Evolutionary conservation across 208 protist genomes (phyloP).

Genomic region (Histomonas meleagridis): DNA sequence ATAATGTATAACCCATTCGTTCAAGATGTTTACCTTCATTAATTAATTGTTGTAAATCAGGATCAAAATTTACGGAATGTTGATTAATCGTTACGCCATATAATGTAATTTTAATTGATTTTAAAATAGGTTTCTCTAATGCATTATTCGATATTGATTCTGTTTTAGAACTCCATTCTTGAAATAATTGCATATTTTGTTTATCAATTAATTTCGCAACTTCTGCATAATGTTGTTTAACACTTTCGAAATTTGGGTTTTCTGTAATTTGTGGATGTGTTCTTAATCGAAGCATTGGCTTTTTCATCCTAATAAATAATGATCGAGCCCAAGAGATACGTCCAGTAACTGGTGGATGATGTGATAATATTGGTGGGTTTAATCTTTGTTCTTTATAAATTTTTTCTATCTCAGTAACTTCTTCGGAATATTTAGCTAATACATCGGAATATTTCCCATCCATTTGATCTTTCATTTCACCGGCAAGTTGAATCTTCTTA

Average conservation of each 20-base stretch:
- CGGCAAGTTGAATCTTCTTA: slow-evolving; percentile 13
- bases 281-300: background rate
- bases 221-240: slow-evolving; percentile 36
- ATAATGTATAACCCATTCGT: slow-evolving; percentile 24
- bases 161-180: background rate
- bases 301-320: slow-evolving; percentile 17
- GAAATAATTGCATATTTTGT: background rate
- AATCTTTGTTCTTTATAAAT: background rate
- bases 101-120: background rate
- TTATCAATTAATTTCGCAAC: slow-evolving; percentile 35
- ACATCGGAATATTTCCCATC: slow-evolving; percentile 33
- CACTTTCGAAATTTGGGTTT: background rate
- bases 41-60: background rate
- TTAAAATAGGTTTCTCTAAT: slow-evolving; percentile 20
- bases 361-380: slow-evolving; percentile 15
- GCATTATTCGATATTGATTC: background rate
- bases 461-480: slow-evolving; percentile 30
- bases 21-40: slow-evolving; percentile 36
- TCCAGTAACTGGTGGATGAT: slow-evolving; percentile 37
- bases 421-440: slow-evolving; percentile 17
- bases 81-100: background rate
- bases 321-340: slow-evolving; percentile 16
- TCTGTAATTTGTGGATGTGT: background rate
- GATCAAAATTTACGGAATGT: slow-evolving; percentile 21
- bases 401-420: slow-evolving; percentile 19